Base-by-base conservation (phyloP, 805 yeast species). In the Candida easanensis region DNA sequence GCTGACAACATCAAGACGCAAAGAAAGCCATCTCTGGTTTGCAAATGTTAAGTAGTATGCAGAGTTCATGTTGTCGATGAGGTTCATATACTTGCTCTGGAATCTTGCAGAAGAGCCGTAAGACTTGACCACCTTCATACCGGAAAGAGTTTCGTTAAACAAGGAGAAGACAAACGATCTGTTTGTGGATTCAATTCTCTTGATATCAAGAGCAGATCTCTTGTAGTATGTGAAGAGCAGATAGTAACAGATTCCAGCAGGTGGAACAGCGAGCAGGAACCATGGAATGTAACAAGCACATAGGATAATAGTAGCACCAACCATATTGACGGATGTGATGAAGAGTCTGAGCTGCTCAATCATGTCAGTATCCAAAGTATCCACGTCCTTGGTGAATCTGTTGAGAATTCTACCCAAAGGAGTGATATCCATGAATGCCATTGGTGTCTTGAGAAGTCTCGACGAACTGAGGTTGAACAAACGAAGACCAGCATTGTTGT, bases 381-480 rank as follows among this genome's bases (percentile, higher is more conserved):
- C 95, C 1, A 90, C 83, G 61, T 88, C 96, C 55, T 86, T 86
- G 3, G 95, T 87, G 61, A 88, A 88, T 53, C 96, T 69, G 64
- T 86, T 88, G 61, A 88, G 67, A 45, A 88, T 84, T 55, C 96
- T 73, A 4, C 96, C 96, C 65, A 85, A 71, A 4, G 96, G 96
- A 0, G 93, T 84, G 11, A 87, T 76, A 60, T 88, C 96, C 73
- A 87, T 80, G 57, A 80, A 88, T 11, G 82, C 66, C 90, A 87
- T 85, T 38, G 95, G 95, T 1, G 90, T 79, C 44, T 78, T 79
- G 50, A 88, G 66, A 17, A 88, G 66, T 25, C 69, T 71, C 26
- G 70, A 58, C 17, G 80, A 70, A 7, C 90, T 85, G 42, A 55
- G 42, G 28, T 81, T 68, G 57, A 84, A 86, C 56, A 87, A 67